Percentiles rank a stretch among this genome's conserved stretches.
Evolutionary conservation across 768 basidiomycete genomes (phyloP).

Genomic region (Phanerodontia chrysosporium): DNA sequence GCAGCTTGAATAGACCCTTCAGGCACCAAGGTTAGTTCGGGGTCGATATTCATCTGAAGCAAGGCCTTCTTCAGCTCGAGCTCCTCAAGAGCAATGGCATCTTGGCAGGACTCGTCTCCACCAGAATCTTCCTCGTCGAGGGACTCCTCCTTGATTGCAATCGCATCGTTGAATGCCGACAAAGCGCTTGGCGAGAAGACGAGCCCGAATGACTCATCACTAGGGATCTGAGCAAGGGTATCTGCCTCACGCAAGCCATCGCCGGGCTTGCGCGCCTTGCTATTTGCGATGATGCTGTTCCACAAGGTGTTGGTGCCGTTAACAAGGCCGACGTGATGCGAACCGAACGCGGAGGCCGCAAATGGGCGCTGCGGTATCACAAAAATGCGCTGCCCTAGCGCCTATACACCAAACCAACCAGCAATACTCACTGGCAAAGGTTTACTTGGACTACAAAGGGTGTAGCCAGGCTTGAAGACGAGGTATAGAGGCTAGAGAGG

Average conservation of each 20-base stretch:
- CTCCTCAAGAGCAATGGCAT: neutral
- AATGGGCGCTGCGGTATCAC: neutral
- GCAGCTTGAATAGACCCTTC: too few relatives aligned
- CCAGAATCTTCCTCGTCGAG: neutral
- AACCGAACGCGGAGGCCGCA: conserved; percentile 15
- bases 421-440: too few relatives aligned
- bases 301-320: conserved; percentile 13
- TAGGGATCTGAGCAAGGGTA: neutral
- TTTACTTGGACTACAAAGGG: too few relatives aligned
- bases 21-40: neutral
- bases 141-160: conserved; percentile 2
- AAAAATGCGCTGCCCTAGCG: too few relatives aligned
- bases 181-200: neutral
- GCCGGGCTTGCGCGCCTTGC: neutral
- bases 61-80: neutral
- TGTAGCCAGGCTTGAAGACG: too few relatives aligned
- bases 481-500: too few relatives aligned
- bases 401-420: too few relatives aligned
- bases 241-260: too few relatives aligned
- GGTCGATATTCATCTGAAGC: neutral
- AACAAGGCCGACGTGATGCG: conserved; percentile 22
- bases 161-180: neutral
- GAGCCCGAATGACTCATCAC: conserved; percentile 4
- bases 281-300: conserved; percentile 3
- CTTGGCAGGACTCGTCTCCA: too few relatives aligned